Base-by-base conservation (phyloP, 805 yeast genomes). In the Candida pini region DNA sequence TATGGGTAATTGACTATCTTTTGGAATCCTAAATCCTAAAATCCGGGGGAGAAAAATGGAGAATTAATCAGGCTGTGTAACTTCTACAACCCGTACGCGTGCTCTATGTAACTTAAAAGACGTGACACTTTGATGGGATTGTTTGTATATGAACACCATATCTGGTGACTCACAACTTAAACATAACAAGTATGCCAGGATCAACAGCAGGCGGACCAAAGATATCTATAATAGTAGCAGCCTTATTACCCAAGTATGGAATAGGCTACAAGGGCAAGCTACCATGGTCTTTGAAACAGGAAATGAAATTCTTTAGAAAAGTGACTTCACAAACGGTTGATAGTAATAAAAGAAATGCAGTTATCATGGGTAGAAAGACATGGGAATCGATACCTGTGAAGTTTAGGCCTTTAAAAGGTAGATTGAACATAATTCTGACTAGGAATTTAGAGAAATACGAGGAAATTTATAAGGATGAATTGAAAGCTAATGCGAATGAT, bases 331-430 rank as follows among this genome's bases (percentile, higher is more conserved):
- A 53, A 4, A 58, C 62, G 16, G 29, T 30, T 6, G 54, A 50
- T 17, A 54, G 61, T n/a, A 38, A 39, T 1, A 62, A 59, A 40
- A 51, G 44, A 26, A 86, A 87, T 53, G 94, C 85, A 0, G 97
- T 92, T 10, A 69, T 92, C 4, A 92, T 92, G 98, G 98, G 98
- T 10, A 71, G 97, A 39, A 83, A 79, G 53, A 90, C 97, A 2
- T 92, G 97, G 95, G 92, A 88, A 21, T 84, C 95, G 6, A 89
- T 92, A 21, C 97, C 98, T 0, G 41, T 60, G 2, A 78, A 71
- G 53, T 92, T 87, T 61, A 67, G 95, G 42, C 98, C 98, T 0
- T 66, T 92, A 29, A 79, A 81, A 3, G 75, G 68, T 31, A 69
- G 98, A 38, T 37, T 76, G 18, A 92, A 92, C 56, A 76, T 88